Base-by-base conservation (phyloP, 129 eudicot species). In the Scalesia atractyloides region DNA sequence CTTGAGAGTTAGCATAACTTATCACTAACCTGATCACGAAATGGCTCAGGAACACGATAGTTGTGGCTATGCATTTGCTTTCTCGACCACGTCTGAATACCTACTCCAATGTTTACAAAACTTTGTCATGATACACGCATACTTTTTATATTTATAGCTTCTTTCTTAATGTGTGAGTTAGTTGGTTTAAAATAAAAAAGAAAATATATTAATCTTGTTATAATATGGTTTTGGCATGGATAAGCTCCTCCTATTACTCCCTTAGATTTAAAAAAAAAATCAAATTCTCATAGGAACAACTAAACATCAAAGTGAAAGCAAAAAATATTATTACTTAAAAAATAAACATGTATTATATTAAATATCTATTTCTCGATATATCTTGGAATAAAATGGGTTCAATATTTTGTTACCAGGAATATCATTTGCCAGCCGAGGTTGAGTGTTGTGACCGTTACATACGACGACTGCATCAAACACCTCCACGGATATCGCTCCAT, bases 41-140 rank as follows among this genome's bases (percentile, higher is more conserved):
- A 86, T 37, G 87, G 89, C 5, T 77, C 83, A 10, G 84, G 86
- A 30, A 59, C 84, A 30, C 96, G 79, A 75, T 86, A 89, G 44
- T 89, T 89, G 75, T 89, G 96, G 48, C 96, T 89, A 57, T 89
- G 96, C n/a, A 82, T 61, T 77, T 89, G 89, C 65, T 75, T 82
- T 24, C 86, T 81, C 2, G 91, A 78, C 96, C 96, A 89, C 20
- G 60, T 77, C 66, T 78, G 76, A 7, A 82, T 73, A 15, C 96
- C 96, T 82, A 6, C 3, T 76, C 33, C 61, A 19, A 57, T 15
- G 51, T 60, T 37, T 56, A 7, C n/a, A 47, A 47, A 48, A 9
- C 0, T 10, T 3, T 10, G 52, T 48, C 52, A 48, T 12, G 52
- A 48, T 9, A 48, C 52, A 48, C 15, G 5, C 52, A 13, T 26